Evolutionary conservation across 805 yeast genomes (phyloP).

Genomic region (Cyberlindnera galapagoensis): DNA sequence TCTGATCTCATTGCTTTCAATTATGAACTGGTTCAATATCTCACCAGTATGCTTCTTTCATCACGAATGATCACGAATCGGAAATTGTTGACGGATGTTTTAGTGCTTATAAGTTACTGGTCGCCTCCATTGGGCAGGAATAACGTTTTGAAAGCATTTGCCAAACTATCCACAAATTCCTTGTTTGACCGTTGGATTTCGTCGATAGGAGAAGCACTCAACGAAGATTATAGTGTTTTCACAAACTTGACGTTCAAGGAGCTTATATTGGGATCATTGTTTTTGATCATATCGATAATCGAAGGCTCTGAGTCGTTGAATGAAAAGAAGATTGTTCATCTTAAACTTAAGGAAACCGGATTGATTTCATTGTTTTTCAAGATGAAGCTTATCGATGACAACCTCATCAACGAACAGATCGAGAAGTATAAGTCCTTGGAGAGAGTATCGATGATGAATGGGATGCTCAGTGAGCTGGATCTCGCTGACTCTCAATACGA

Average conservation of each 20-base stretch:
- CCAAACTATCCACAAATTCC: constrained; percentile 9
- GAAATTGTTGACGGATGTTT: constrained; percentile 47
- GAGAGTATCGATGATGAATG: constrained; percentile 7
- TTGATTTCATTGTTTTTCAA: constrained; percentile 27
- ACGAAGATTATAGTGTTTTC: constrained; percentile 16
- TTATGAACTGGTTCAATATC: constrained; percentile 24
- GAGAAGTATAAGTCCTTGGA: constrained; percentile 17
- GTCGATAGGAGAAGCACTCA: constrained; percentile 6
- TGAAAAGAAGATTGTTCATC: constrained; percentile 20
- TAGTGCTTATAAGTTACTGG: constrained; percentile 28
- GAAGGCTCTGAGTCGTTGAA: constrained; percentile 22
- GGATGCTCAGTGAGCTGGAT: constrained; percentile 23
- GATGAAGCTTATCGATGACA: constrained; percentile 35
- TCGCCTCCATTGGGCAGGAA: constrained; percentile 25
- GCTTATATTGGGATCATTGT: constrained; percentile 14
- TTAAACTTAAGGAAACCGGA: constrained; percentile 33
- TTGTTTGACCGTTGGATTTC: constrained; percentile 21
- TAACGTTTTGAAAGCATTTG: constrained; percentile 22
- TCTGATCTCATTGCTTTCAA: constrained; percentile 22
- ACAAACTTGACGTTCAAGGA: constrained; percentile 17
- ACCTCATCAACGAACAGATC: constrained; percentile 24
- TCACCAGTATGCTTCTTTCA: constrained; percentile 38
- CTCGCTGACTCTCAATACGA: constrained; percentile 12
- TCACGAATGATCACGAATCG: constrained; percentile 48
- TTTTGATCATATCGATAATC: constrained; percentile 18